Base-by-base conservation (phyloP, 2,329 filamentous ascomycete genomes). In the Eutypella sp. region DNA sequence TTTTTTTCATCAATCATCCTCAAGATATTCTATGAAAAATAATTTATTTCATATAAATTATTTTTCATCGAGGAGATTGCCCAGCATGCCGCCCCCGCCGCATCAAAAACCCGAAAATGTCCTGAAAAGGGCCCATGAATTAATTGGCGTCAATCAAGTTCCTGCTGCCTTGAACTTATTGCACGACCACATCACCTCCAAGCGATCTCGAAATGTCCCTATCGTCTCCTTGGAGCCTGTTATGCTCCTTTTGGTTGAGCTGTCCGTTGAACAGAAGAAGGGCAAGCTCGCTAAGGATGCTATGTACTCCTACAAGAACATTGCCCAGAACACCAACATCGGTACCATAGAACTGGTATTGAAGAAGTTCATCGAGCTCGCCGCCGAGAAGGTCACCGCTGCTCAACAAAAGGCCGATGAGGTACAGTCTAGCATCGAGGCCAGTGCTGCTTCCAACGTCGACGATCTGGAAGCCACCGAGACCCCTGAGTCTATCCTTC, bases 221-320 rank as follows among this genome's bases (percentile, higher is more conserved):
- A 97, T 97, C 77, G 82, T 86, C 55, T 95, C 91, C 44, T 76
- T 99, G 65, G 93, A 99, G 82, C 93, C 93, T 56, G 92, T 99
- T 57, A 97, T 99, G 91, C 79, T 97, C 71, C 85, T 96, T 57
- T 85, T 99, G 65, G 92, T 99, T 63, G 90, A 97, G 72, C 82
- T 97, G 49, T 96, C 88, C 57, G 93, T 99, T 63, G 92, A 97
- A 65, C 84, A 96, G 62, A 90, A 93, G 74, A 99, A 97, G 75
- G 93, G 93, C 61, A 99, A 99, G 73, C 81, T 93, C 50, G 93
- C 92, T 69, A 99, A 99, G 79, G 93, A 99, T 74, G 93, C 93
- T 51, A 80, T 99, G 41, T 99, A 97, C 70, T 93, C 96, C 70
- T 99, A 99, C 81, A 99, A 99, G 80, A 99, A 99, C 71, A 97